These are phyloP conservation scores for Dacryopinax primogenitus DNA, from an alignment of 768 basidiomycete species.

Conservation along the genomic window DNA sequence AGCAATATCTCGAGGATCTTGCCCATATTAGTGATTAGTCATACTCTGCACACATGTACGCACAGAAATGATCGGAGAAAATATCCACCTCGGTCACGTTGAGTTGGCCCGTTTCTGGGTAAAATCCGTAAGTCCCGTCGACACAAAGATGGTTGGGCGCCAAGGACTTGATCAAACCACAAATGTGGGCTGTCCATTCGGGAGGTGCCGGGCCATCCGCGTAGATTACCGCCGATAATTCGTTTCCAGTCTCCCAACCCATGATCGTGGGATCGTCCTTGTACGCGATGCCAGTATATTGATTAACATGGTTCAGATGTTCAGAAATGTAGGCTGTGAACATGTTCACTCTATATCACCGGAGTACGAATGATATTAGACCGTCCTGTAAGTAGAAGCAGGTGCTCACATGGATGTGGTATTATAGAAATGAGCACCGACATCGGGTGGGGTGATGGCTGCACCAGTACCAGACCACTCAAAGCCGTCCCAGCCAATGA, in stretches of 20 bases:
- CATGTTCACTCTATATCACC: constrained; percentile 15
- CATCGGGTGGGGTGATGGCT: constrained; percentile 22
- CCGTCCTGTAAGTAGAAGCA: neutral
- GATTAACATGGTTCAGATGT: constrained; percentile 23
- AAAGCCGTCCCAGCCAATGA: constrained; percentile 21
- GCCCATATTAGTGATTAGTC: neutral
- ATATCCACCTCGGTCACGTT: constrained; percentile 17
- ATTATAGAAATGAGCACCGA: constrained; percentile 22
- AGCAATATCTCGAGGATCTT: constrained; percentile 17
- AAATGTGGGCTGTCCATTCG: constrained; percentile 21
- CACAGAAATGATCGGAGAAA: constrained; percentile 18
- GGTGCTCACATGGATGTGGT: constrained; percentile 15
- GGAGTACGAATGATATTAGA: neutral
- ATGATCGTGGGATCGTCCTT: constrained; percentile 25
- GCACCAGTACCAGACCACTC: constrained; percentile 19
- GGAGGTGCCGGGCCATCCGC: constrained; percentile 23
- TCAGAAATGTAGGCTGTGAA: constrained; percentile 23
- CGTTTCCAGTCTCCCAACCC: constrained; percentile 25
- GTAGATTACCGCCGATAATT: constrained; percentile 21
- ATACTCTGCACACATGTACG: neutral
- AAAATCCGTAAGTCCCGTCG: constrained; percentile 22
- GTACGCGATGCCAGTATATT: constrained; percentile 21
- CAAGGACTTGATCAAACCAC: constrained; percentile 21
- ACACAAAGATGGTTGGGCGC: constrained; percentile 22
- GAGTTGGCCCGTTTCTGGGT: constrained; percentile 17